phyloP scores from a whole-genome alignment of 345 rosid genomes.

The Corchorus olitorius region DNA sequence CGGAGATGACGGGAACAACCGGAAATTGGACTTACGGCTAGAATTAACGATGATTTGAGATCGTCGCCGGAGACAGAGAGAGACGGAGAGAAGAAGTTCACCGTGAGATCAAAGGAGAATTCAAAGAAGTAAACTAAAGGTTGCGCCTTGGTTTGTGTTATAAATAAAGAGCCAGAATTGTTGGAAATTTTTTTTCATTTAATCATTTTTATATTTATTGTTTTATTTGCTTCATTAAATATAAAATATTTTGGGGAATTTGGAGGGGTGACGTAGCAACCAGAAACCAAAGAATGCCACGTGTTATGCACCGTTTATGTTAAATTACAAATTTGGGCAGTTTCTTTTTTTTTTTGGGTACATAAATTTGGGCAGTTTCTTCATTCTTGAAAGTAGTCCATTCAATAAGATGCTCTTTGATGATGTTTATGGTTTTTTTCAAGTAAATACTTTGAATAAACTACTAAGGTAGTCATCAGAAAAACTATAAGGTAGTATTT shows the following conservation, averaged over 20 bases:
- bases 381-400: no score
- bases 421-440: no score
- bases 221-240: neutral
- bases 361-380: no score
- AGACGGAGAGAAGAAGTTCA: slow-evolving; percentile 8
- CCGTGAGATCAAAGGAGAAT: neutral
- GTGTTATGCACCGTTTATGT: slow-evolving; percentile 14
- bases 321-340: neutral
- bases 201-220: no score
- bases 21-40: slow-evolving; percentile 21
- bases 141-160: neutral
- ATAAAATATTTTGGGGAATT: neutral
- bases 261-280: slow-evolving; percentile 27
- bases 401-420: no score
- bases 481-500: no score
- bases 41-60: slow-evolving; percentile 20
- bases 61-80: slow-evolving; percentile 38
- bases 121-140: slow-evolving; percentile 9
- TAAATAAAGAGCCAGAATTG: slow-evolving; percentile 13
- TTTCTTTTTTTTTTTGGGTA: no score
- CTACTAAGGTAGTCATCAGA: no score
- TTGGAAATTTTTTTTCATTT: slow-evolving; percentile 26
- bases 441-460: no score
- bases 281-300: slow-evolving; percentile 23
- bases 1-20: neutral